phyloP scores from a whole-genome alignment of 75 land plant species.

The Pseudotsuga menziesii region DNA sequence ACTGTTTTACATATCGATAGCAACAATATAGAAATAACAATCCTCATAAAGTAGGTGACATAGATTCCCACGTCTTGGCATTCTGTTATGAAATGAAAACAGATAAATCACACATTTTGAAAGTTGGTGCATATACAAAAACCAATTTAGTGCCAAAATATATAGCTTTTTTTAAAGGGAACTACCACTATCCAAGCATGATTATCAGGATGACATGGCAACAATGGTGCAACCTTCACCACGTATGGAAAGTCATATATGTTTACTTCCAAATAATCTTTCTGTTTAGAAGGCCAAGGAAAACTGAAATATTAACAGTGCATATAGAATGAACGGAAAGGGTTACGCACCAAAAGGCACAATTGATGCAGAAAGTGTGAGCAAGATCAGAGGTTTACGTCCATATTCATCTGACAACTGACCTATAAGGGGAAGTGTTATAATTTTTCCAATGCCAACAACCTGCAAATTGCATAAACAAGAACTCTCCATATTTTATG shows the following conservation, averaged over 20 bases:
- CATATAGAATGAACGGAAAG: not conserved
- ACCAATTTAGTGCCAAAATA: not conserved
- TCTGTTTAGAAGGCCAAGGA: not conserved
- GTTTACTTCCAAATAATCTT: not conserved
- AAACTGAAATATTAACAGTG: not conserved
- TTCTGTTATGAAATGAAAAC: no score
- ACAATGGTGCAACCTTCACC: not conserved
- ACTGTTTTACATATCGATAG: no score
- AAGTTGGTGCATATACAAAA: not conserved
- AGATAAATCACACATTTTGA: no score
- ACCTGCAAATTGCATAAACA: constrained; percentile 32
- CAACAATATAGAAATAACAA: no score
- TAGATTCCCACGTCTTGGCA: no score
- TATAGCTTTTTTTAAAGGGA: not conserved
- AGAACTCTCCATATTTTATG: not conserved
- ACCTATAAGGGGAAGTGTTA: constrained; percentile 64
- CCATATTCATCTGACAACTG: constrained; percentile 77
- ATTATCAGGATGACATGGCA: not conserved
- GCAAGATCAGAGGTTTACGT: constrained; percentile 76
- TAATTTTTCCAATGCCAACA: constrained; percentile 69
- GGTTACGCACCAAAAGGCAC: constrained; percentile 51
- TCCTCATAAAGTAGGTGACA: no score
- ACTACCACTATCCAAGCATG: not conserved
- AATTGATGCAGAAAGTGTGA: constrained; percentile 54
- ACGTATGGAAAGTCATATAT: not conserved